Evolutionary conservation across 208 protist genomes (phyloP).

Genomic region (Trichomonas vaginalis): DNA sequence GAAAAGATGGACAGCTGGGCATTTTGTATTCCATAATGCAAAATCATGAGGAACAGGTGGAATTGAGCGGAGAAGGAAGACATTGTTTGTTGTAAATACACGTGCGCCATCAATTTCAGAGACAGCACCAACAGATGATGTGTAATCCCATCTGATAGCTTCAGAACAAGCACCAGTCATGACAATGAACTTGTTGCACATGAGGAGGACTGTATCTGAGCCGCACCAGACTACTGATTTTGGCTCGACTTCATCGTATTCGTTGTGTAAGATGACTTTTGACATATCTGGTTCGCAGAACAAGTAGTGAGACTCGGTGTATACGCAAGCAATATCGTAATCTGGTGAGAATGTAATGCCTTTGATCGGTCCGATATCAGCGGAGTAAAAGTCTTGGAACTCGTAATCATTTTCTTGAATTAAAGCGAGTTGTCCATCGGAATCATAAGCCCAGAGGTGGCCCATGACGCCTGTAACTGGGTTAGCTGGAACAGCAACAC

Average conservation of each 20-base stretch:
- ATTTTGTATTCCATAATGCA: background rate
- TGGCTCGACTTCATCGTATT: background rate
- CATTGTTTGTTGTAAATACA: background rate
- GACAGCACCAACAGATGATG: background rate
- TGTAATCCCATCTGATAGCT: background rate
- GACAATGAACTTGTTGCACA: background rate
- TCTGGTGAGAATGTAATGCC: background rate
- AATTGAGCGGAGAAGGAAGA: background rate
- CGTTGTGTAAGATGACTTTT: background rate
- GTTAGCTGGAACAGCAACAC: background rate
- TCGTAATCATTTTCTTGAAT: background rate
- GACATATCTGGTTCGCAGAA: background rate
- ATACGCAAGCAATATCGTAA: background rate
- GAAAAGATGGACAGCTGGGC: background rate
- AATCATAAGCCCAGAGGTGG: background rate
- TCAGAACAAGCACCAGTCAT: background rate
- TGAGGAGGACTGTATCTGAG: background rate
- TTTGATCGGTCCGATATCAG: background rate
- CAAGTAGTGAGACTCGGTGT: background rate
- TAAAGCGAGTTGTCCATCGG: background rate
- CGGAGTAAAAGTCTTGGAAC: background rate
- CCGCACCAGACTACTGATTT: background rate
- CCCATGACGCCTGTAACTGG: background rate
- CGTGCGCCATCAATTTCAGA: background rate
- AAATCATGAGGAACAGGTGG: background rate